These are phyloP conservation scores for Sistotremastrum suecicum DNA, from an alignment of 768 basidiomycete species.

Conservation along the genomic window DNA sequence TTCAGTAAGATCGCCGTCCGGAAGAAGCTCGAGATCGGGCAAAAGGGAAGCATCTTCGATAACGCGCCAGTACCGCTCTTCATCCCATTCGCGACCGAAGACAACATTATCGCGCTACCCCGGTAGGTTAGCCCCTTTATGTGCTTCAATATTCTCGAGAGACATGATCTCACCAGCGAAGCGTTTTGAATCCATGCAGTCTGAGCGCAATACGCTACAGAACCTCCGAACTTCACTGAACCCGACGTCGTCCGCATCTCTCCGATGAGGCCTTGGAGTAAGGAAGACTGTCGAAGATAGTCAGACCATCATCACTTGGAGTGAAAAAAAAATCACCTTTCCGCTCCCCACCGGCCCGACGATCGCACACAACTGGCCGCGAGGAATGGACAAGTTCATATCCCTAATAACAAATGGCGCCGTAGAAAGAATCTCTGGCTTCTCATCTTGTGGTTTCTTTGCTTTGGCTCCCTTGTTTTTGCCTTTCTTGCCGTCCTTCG, in stretches of 20 bases:
- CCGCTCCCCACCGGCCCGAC: conserved; percentile 61
- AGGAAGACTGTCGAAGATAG: conserved; percentile 26
- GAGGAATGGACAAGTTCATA: conserved; percentile 36
- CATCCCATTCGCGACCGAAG: conserved; percentile 52
- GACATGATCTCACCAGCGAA: conserved; percentile 27
- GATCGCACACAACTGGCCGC: conserved; percentile 46
- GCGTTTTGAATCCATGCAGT: conserved; percentile 69
- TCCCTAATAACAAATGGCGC: conserved; percentile 37
- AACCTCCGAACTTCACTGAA: conserved; percentile 42
- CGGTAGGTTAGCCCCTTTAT: background rate
- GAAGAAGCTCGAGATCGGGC: conserved; percentile 48
- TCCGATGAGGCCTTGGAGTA: conserved; percentile 50
- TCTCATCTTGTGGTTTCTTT: background rate
- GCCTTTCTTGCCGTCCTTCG: conserved; percentile 5
- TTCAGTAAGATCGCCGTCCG: conserved; percentile 62
- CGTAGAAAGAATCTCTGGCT: conserved; percentile 7
- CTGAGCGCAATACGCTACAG: conserved; percentile 58
- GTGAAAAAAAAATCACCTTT: conserved; percentile 21
- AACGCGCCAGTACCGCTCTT: conserved; percentile 50
- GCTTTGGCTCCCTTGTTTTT: conserved; percentile 5
- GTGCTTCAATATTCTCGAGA: too few relatives aligned
- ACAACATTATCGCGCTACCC: conserved; percentile 47
- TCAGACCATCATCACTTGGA: background rate
- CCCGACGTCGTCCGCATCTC: conserved; percentile 50
- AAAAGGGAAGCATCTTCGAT: conserved; percentile 44